Conservation (phyloP, 371 early-diverging fungal species). For the Mortierella sp. region DNA sequence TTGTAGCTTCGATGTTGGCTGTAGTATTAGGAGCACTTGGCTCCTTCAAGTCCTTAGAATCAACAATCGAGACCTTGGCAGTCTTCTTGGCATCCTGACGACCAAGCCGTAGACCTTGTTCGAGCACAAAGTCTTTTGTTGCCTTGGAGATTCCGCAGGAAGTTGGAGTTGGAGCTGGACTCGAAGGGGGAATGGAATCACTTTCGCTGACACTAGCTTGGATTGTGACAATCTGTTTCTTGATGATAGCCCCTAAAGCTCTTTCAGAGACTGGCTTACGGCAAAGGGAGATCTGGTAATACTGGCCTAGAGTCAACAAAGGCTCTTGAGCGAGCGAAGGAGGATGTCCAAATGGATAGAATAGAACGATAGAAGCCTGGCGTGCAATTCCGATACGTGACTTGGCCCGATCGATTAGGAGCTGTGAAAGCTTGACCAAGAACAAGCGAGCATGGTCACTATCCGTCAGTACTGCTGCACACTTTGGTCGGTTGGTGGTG, state of each 20-base stretch:
- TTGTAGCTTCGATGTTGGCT: background rate
- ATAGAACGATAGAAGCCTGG: constrained; percentile 45
- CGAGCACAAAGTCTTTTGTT: constrained; percentile 7
- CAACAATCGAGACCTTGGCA: background rate
- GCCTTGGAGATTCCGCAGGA: background rate
- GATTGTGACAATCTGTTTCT: constrained; percentile 37
- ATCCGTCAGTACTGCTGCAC: constrained; percentile 29
- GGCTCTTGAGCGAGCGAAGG: constrained; percentile 55
- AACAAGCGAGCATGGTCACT: constrained; percentile 38
- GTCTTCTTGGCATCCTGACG: constrained; percentile 9
- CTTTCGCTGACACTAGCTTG: constrained; percentile 29
- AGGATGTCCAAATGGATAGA: constrained; percentile 55
- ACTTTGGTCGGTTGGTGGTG: constrained; percentile 34
- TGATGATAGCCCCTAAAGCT: constrained; percentile 50
- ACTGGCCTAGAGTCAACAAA: constrained; percentile 29
- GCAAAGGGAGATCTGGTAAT: constrained; percentile 54
- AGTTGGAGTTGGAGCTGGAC: background rate
- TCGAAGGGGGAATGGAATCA: background rate
- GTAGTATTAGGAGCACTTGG: background rate
- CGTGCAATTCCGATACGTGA: constrained; percentile 37
- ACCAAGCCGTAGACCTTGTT: constrained; percentile 1
- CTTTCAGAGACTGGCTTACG: constrained; percentile 55
- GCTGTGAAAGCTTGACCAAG: constrained; percentile 32
- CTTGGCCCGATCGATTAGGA: constrained; percentile 33
- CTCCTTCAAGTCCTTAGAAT: constrained; percentile 10